Base-by-base conservation (phyloP, 805 yeast genomes). In the Starmerella lactis-condensi region DNA sequence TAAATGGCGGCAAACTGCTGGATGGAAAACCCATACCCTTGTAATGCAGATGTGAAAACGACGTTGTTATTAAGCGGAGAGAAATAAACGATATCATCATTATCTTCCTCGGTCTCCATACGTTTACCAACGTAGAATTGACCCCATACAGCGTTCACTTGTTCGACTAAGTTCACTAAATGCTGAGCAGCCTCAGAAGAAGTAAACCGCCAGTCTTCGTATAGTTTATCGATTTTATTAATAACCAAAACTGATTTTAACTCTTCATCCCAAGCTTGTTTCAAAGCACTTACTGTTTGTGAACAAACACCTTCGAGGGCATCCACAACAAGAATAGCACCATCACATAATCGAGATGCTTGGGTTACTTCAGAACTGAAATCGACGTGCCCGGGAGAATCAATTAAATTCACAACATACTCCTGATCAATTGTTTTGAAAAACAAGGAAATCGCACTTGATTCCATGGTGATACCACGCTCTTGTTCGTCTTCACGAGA, bases 311-410 rank as follows among this genome's bases (percentile, higher is more conserved):
- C 99, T 56, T 89, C 99, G 2, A 89, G 94, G 3, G 79, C 95
- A 53, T 89, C 99, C 2, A 89, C 93, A 11, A 89, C 58, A 0
- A 89, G 91, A 3, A 89, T 75, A 0, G 96, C 94, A 27, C 96
- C 96, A 50, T 89, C 99, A 58, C 96, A 89, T 26, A 89, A 60
- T 46, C 98, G 64, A 2, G 96, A 82, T 1, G 96, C 93, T 0
- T 94, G 78, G 17, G 93, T 78, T 0, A 89, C 99, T 50, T 89
- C 99, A 9, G 91, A 75, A 1, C 93, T 75, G 52, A 89, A 89
- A 55, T 89, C 99, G 37, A 89, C 81, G 47, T 89, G 99, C n/a
- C 99, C 99, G 0, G 99, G 99, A 0, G 96, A 85, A 54, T 89
- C 99, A 35, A 89, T 85, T 45, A 89, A 64, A 49, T 89, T 89